These are phyloP conservation scores for Pseudozyma flocculosa DNA, from an alignment of 1,284 basidiomycete genomes.

Conservation along the genomic window DNA sequence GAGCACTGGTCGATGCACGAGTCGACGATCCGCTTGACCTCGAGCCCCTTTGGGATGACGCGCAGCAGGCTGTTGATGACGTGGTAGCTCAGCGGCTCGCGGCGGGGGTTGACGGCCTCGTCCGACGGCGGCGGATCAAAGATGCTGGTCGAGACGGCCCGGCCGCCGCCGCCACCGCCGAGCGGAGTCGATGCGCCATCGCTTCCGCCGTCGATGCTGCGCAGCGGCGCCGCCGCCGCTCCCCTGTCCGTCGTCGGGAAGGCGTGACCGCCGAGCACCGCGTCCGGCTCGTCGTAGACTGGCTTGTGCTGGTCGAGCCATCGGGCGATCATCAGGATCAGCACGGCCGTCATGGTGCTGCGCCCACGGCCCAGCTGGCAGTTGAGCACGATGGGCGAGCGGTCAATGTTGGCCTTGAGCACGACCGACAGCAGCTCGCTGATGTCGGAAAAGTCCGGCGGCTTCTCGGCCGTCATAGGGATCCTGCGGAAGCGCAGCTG, in stretches of 20 bases:
- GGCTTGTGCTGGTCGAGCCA: slow-evolving; percentile 66
- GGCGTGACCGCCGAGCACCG: too few relatives aligned
- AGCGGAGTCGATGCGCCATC: neutral
- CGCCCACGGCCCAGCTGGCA: slow-evolving; percentile 95
- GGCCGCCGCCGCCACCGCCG: neutral
- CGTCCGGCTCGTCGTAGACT: slow-evolving; percentile 12
- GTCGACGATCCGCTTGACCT: slow-evolving; percentile 84
- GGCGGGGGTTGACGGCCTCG: neutral
- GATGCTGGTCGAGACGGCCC: neutral
- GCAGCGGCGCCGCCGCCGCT: neutral
- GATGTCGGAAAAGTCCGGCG: slow-evolving; percentile 58
- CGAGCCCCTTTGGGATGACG: slow-evolving; percentile 84
- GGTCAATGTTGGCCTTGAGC: slow-evolving; percentile 70
- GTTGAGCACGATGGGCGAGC: slow-evolving; percentile 83
- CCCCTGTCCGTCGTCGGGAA: too few relatives aligned
- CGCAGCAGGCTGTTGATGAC: slow-evolving; percentile 75
- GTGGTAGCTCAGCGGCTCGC: slow-evolving; percentile 62
- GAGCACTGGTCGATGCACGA: slow-evolving; percentile 83
- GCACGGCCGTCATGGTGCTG: slow-evolving; percentile 83
- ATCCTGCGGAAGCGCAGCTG: slow-evolving; percentile 79
- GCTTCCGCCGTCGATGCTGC: neutral
- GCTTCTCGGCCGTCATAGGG: slow-evolving; percentile 76
- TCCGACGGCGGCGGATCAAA: neutral
- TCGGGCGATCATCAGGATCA: slow-evolving; percentile 80
- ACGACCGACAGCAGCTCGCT: slow-evolving; percentile 74